Base-by-base conservation (phyloP, 768 basidiomycete species). In the Strobilomyces echinocephalus region DNA sequence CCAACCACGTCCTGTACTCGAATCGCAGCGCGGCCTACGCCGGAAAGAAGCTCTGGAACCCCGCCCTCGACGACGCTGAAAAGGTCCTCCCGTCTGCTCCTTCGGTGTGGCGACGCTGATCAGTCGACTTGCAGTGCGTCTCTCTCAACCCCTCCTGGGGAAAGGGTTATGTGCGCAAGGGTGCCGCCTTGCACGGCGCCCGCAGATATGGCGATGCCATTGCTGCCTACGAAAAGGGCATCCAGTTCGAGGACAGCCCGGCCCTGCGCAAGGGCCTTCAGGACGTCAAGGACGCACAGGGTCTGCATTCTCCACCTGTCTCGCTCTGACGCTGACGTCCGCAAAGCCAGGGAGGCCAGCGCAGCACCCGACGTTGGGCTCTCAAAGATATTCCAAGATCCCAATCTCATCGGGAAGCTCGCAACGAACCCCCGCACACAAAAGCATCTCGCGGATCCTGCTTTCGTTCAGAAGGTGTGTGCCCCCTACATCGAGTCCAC, bases 141-240 rank as follows among this genome's bases (percentile, higher is more conserved):
- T 79, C 80, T 63, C 74, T 88, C 53, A 90, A 87, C 60, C 83
- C 90, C 5, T 74, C 79, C 1, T 97, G 95, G 89, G 75, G 85
- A 26, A 97, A 97, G 68, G 93, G 94, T 7, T 92, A 87, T 73
- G 87, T 86, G 15, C 82, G 95, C 52, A 93, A 93, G 67, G 95
- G 95, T 43, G 94, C 95, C 46, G 95, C 95, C 26, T 72, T 97
- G 55, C 95, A 97, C 63, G 95, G 95, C 31, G 76, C 82, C 34
- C 77, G 78, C 53, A 76, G 79, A 67, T 95, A 82, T 63, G 87
- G 85, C 53, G 91, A 94, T 15, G 93, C 93, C 8, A 87, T 95
- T 59, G 76, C 79, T 51, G 83, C 87, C 8, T 95, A 95, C 71
- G 84, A 95, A 63, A 72, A 74, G 26, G 95, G 94, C 18, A 74